Evolutionary conservation across 805 yeast species (phyloP).

Genomic region (Ogataea wickerhamii): DNA sequence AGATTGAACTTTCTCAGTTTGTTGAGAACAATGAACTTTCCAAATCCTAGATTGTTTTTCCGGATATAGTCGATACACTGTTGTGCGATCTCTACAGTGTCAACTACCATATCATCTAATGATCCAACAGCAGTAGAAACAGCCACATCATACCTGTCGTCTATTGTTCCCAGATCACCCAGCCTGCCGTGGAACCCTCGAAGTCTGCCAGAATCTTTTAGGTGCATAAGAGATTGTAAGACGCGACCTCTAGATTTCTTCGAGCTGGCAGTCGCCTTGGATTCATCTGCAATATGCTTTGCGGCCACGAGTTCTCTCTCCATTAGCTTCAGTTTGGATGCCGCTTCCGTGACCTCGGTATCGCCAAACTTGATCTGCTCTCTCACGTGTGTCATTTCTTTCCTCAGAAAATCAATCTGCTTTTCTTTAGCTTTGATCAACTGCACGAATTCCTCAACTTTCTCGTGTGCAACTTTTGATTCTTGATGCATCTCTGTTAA

Average conservation of each 20-base stretch:
- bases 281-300: conserved; percentile 65
- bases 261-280: conserved; percentile 53
- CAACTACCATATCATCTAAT: conserved; percentile 90
- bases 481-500: conserved; percentile 42
- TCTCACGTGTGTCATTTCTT: conserved; percentile 45
- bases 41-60: conserved; percentile 80
- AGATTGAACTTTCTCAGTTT: conserved; percentile 65
- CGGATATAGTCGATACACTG: conserved; percentile 74
- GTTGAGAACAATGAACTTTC: conserved; percentile 76
- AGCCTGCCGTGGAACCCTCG: conserved; percentile 84
- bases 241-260: conserved; percentile 72
- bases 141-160: conserved; percentile 85
- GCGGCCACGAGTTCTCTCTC: conserved; percentile 48
- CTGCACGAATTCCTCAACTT: conserved; percentile 35
- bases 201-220: conserved; percentile 78
- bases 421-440: conserved; percentile 45
- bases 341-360: conserved; percentile 50
- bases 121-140: conserved; percentile 93
- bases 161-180: conserved; percentile 91
- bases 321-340: conserved; percentile 47
- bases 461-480: conserved; percentile 39
- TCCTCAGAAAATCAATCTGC: conserved; percentile 41
- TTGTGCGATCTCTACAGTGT: conserved; percentile 59
- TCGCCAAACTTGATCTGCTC: conserved; percentile 59
- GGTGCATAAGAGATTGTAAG: conserved; percentile 58